A percentile compares a stretch with the other conserved stretches of the same genome.
phyloP scores from a whole-genome alignment of 306 rosid genomes.

The Psophocarpus tetragonolobus region DNA sequence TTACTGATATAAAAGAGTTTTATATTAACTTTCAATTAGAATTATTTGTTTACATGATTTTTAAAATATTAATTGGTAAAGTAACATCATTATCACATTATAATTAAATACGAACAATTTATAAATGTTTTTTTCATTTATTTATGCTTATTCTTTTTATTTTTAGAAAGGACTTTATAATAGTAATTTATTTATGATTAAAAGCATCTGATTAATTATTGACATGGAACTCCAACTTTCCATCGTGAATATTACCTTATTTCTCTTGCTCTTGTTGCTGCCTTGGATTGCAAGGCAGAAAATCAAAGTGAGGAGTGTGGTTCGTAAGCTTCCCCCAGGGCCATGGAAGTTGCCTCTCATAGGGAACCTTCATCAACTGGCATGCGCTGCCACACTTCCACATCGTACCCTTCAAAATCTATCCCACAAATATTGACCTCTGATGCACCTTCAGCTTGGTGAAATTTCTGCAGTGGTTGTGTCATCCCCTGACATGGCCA shows the following conservation, averaged over 20 bases:
- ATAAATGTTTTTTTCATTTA: too few relatives aligned
- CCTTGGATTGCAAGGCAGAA: slow-evolving; percentile 13
- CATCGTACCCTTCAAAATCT: slow-evolving; percentile 36
- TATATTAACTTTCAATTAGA: too few relatives aligned
- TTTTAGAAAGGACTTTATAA: too few relatives aligned
- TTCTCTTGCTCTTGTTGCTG: slow-evolving; percentile 16
- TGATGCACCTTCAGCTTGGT: slow-evolving; percentile 52
- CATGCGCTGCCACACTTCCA: slow-evolving; percentile 27
- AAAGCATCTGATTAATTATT: too few relatives aligned
- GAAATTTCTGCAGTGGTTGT: slow-evolving; percentile 43
- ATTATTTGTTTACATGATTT: too few relatives aligned
- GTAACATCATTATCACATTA: too few relatives aligned
- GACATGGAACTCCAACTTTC: slow-evolving; percentile 24
- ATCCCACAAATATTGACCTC: slow-evolving; percentile 46
- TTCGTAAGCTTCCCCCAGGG: slow-evolving; percentile 33
- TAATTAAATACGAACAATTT: too few relatives aligned
- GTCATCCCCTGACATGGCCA: slow-evolving; percentile 51
- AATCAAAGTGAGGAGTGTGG: neutral
- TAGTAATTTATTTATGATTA: too few relatives aligned
- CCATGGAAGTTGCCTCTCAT: slow-evolving; percentile 40
- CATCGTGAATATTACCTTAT: neutral
- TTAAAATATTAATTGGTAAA: too few relatives aligned
- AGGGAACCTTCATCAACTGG: slow-evolving; percentile 41
- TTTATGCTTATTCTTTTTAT: too few relatives aligned
- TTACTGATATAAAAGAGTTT: too few relatives aligned